Conservation (phyloP, 1,284 basidiomycete species). For the Ganoderma lingzhi region DNA sequence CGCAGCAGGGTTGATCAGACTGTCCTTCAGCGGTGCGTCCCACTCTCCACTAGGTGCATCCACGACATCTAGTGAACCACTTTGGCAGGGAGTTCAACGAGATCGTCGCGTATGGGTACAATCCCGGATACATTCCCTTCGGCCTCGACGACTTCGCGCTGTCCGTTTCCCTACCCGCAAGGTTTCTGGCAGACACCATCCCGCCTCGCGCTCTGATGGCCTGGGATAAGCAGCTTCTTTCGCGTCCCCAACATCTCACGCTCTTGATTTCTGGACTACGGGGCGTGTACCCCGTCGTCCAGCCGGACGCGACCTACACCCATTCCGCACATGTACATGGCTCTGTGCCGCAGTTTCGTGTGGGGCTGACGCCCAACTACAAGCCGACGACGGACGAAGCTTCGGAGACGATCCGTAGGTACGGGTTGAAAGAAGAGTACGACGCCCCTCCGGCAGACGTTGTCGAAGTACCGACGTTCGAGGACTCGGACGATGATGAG, state of each 20-base stretch:
- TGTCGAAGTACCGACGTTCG: slow-evolving; percentile 34
- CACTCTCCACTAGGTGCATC: too few species aligned
- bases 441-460: slow-evolving; percentile 43
- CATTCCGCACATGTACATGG: slow-evolving; percentile 41
- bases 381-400: slow-evolving; percentile 61
- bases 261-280: slow-evolving; percentile 65
- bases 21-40: slow-evolving; percentile 37
- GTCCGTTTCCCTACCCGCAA: slow-evolving; percentile 61
- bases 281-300: slow-evolving; percentile 57
- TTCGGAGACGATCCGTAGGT: slow-evolving; percentile 54
- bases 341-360: slow-evolving; percentile 55
- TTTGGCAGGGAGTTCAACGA: slow-evolving; percentile 60
- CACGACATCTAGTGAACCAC: slow-evolving; percentile 14
- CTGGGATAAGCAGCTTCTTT: slow-evolving; percentile 67
- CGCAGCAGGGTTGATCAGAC: slow-evolving; percentile 23
- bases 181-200: slow-evolving; percentile 54
- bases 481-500: slow-evolving; percentile 22
- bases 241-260: slow-evolving; percentile 58
- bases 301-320: slow-evolving; percentile 48
- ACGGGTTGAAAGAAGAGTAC: slow-evolving; percentile 51
- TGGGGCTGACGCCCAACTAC: slow-evolving; percentile 61
- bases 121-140: slow-evolving; percentile 60
- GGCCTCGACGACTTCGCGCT: slow-evolving; percentile 56
- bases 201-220: slow-evolving; percentile 65
- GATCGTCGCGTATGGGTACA: slow-evolving; percentile 56